These are phyloP conservation scores for Phylloboletellus chloephorus DNA, from an alignment of 1,284 basidiomycete species.

Conservation along the genomic window DNA sequence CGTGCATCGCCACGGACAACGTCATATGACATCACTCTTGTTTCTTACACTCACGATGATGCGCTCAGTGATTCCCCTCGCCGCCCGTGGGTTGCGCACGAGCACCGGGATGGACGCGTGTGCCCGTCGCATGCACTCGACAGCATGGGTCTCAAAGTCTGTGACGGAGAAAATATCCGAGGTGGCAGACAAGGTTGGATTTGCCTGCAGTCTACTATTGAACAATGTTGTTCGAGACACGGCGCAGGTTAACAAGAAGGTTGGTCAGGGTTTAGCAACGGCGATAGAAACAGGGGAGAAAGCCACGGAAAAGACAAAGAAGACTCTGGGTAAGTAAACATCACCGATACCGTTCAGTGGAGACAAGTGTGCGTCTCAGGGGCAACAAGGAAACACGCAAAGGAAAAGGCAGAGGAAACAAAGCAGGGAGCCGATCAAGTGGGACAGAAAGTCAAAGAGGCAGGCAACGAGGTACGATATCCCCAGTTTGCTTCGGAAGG, in stretches of 20 bases:
- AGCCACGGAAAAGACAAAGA: conserved; percentile 50
- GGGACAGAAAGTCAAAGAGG: conserved; percentile 26
- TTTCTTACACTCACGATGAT: not conserved
- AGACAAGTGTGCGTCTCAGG: conserved; percentile 20
- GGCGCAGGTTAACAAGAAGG: conserved; percentile 53
- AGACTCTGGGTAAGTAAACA: conserved; percentile 43
- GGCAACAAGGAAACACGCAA: conserved; percentile 28
- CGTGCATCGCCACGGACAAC: conserved; percentile 1
- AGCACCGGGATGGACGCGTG: conserved; percentile 3
- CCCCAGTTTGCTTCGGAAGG: not conserved
- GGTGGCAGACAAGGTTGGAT: conserved; percentile 50
- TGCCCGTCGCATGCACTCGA: conserved; percentile 42
- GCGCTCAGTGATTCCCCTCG: not conserved
- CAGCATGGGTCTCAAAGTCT: conserved; percentile 44
- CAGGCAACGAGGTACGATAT: conserved; percentile 38
- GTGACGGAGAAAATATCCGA: conserved; percentile 62
- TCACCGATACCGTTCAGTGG: not conserved
- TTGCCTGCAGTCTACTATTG: not conserved
- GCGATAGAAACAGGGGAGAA: conserved; percentile 62
- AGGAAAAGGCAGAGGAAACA: conserved; percentile 29
- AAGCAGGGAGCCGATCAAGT: conserved; percentile 34
- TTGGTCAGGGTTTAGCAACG: conserved; percentile 54
- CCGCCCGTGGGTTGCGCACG: not conserved
- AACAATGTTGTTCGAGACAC: not conserved
- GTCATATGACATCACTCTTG: not conserved